A percentile compares a stretch with the other conserved stretches of the same genome.
Evolutionary conservation across 257 asterid species (phyloP).

Genomic region (Solanum bukasovii): DNA sequence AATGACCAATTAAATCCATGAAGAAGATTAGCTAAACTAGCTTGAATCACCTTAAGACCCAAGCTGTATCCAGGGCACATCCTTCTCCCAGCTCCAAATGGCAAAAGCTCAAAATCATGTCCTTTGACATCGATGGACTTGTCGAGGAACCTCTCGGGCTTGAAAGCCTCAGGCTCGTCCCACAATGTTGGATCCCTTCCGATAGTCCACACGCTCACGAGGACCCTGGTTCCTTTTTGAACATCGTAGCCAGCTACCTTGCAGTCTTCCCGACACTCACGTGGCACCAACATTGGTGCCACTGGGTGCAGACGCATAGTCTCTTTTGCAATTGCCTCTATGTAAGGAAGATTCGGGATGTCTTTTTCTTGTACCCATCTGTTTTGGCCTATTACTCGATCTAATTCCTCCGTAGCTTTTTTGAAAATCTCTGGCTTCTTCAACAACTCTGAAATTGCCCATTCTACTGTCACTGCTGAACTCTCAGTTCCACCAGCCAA

Average conservation of each 20-base stretch:
- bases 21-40: conserved; percentile 27
- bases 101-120: conserved; percentile 23
- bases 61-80: conserved; percentile 38
- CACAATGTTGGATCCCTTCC: conserved; percentile 30
- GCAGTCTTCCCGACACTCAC: conserved; percentile 44
- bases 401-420: conserved; percentile 61
- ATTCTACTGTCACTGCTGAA: conserved; percentile 74
- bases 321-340: conserved; percentile 27
- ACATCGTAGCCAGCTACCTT: conserved; percentile 37
- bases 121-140: conserved; percentile 30
- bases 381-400: conserved; percentile 46
- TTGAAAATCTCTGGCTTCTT: conserved; percentile 50
- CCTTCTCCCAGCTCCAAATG: conserved; percentile 41
- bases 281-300: conserved; percentile 67
- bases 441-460: conserved; percentile 79
- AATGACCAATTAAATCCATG: conserved; percentile 35
- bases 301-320: conserved; percentile 40
- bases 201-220: conserved; percentile 25
- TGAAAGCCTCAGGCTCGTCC: conserved; percentile 31
- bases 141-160: conserved; percentile 25
- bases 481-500: conserved; percentile 91
- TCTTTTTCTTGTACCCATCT: conserved; percentile 49
- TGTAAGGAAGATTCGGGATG: conserved; percentile 21
- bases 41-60: conserved; percentile 33
- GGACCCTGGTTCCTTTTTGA: conserved; percentile 17